phyloP scores from a whole-genome alignment of 768 basidiomycete species.

The Rhodotorula babjevae region DNA sequence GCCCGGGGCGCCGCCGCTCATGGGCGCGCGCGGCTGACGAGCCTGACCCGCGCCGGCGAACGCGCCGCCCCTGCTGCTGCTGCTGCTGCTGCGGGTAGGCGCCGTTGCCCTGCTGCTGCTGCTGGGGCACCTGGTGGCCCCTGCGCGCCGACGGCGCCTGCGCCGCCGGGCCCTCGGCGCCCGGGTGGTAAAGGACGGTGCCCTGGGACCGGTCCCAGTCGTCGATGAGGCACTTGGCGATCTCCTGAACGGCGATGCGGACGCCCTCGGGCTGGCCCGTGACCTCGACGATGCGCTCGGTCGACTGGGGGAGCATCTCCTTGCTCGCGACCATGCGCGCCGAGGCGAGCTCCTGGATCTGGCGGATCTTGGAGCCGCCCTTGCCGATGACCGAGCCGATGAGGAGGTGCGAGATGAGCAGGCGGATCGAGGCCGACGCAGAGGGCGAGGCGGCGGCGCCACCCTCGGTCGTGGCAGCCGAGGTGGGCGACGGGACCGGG shows the following conservation, averaged over 20 bases:
- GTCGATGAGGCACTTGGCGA: slow-evolving; percentile 88
- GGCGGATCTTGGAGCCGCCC: slow-evolving; percentile 94
- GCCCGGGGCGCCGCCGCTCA: slow-evolving; percentile 42
- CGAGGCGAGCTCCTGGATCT: slow-evolving; percentile 92
- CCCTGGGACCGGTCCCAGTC: slow-evolving; percentile 94
- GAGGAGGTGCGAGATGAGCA: slow-evolving; percentile 96
- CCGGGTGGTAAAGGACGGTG: slow-evolving; percentile 93
- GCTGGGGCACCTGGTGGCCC: slow-evolving; percentile 40
- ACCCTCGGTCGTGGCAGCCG: slow-evolving; percentile 55
- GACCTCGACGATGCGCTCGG: slow-evolving; percentile 96
- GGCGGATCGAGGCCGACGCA: slow-evolving; percentile 73
- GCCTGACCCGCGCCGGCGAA: background rate
- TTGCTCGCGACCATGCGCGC: slow-evolving; percentile 98
- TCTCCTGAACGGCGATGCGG: slow-evolving; percentile 87
- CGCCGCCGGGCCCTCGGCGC: slow-evolving; percentile 56
- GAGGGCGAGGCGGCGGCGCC: slow-evolving; percentile 61
- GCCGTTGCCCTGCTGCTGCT: slow-evolving; percentile 43
- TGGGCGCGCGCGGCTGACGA: slow-evolving; percentile 37
- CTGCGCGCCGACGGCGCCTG: slow-evolving; percentile 48
- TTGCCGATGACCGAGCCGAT: slow-evolving; percentile 95
- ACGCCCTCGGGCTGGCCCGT: slow-evolving; percentile 90
- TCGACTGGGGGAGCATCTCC: slow-evolving; percentile 98
- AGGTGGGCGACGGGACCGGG: slow-evolving; percentile 73
- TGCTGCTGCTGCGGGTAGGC: background rate
- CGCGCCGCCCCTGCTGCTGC: no score